Base-by-base conservation (phyloP, 129 eudicot genomes). In the Lonicera japonica region DNA sequence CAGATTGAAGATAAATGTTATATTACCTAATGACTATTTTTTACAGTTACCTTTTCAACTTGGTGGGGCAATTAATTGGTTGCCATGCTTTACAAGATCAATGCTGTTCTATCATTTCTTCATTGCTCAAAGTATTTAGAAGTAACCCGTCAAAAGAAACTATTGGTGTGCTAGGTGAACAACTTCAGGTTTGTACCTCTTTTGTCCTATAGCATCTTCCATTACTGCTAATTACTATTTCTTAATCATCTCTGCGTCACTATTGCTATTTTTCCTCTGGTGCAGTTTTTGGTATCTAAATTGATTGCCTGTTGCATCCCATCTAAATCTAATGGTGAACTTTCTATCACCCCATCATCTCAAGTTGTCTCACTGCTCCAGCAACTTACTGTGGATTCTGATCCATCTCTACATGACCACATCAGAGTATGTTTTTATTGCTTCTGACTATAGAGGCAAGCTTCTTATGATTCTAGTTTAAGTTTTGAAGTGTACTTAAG, bases 241-340 rank as follows among this genome's bases (percentile, higher is more conserved):
- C 48, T 38, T 29, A 51, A 17, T 60, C 43, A 51, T 70, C 60
- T 61, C n/a, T 36, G 12, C 19, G 68, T 23, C 56, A 57, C 24
- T 16, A 11, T 11, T 65, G 47, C 57, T 39, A 34, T 55, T 75
- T 13, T 69, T 63, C 11, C 16, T 63, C 10, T 16, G 60, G 41
- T 54, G 65, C 94, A 94, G 99, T 88, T 74, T 68, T 66, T 94
- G 77, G 95, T 94, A 60, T 79, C 92, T 14, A 85, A 81, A 78
- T 79, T 94, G 85, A 83, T 94, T 67, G 80, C 70, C 5, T 83
- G 85, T 50, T 85, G 83, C 70, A 70, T 23, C 64, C 79, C 85
- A 25, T 73, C 80, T 55, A 76, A 66, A 58, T 68, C 77, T 59
- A 63, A 50, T 66, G 62, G 18, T 24, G 79, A 79, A 45, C 70